Conservation (phyloP, 2,329 filamentous ascomycete genomes). For the Cucurbitaria berberidis region DNA sequence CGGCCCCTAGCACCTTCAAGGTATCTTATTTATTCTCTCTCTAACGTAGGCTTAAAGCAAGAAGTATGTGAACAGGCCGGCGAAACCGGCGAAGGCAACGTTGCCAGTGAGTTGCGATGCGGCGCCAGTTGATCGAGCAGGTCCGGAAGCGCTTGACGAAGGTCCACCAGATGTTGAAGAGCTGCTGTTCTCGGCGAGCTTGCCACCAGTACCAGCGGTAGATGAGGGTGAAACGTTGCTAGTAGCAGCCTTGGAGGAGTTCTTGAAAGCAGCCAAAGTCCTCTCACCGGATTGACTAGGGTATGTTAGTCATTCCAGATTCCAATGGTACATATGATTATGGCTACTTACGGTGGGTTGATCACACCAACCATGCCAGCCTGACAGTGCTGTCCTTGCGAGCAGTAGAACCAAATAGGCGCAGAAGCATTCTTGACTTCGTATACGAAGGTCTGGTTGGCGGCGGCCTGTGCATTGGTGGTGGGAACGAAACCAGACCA, state of each 20-base stretch:
- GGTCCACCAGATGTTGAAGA: slow-evolving; percentile 19
- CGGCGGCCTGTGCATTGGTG: slow-evolving; percentile 26
- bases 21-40: slow-evolving; percentile 18
- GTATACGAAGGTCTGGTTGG: slow-evolving; percentile 39
- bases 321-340: background rate
- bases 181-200: slow-evolving; percentile 28
- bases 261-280: slow-evolving; percentile 34
- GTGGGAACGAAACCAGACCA: slow-evolving; percentile 48
- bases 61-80: slow-evolving; percentile 39
- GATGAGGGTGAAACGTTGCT: slow-evolving; percentile 33
- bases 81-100: slow-evolving; percentile 33
- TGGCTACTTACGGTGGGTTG: slow-evolving; percentile 44
- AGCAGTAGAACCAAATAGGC: slow-evolving; percentile 52
- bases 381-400: slow-evolving; percentile 48
- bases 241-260: slow-evolving; percentile 25
- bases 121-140: slow-evolving; percentile 30
- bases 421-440: slow-evolving; percentile 44
- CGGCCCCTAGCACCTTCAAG: slow-evolving; percentile 6
- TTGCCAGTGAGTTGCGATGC: slow-evolving; percentile 35
- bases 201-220: slow-evolving; percentile 34
- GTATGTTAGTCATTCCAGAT: slow-evolving; percentile 14
- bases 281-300: slow-evolving; percentile 25
- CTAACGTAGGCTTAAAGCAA: slow-evolving; percentile 29
- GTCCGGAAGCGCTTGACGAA: slow-evolving; percentile 15
- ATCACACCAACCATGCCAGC: slow-evolving; percentile 50